Conservation (phyloP, 129 eudicot species). For the Flaveria robusta region DNA sequence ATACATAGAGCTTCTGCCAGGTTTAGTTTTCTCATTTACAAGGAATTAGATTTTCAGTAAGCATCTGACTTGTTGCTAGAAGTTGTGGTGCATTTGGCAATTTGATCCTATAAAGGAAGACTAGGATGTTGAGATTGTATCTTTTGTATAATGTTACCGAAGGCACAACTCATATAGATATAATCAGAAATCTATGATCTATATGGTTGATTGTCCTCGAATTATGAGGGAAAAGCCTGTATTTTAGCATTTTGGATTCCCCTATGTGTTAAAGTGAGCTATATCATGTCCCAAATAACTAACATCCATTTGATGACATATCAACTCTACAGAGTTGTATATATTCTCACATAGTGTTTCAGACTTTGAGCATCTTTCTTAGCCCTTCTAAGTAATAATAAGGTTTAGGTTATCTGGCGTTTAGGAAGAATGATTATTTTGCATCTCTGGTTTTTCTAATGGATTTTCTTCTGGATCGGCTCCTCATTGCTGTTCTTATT, state of each 20-base stretch:
- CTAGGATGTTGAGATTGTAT: conserved; percentile 1
- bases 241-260: no score
- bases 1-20: background rate
- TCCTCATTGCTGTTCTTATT: background rate
- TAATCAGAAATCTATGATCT: no score
- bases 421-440: background rate
- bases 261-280: no score
- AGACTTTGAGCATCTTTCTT: background rate
- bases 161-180: background rate
- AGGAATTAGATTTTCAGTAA: background rate
- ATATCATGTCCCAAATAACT: no score
- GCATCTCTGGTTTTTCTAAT: background rate
- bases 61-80: background rate
- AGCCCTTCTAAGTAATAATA: background rate
- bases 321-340: background rate
- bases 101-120: background rate
- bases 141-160: conserved; percentile 8
- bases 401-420: background rate
- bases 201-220: no score
- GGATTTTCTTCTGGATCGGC: background rate
- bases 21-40: background rate
- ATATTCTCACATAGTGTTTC: background rate
- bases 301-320: no score
- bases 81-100: background rate
- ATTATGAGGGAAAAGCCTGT: no score